These are phyloP conservation scores for Suillus subaureus DNA, from an alignment of 768 basidiomycete genomes.

Conservation along the genomic window DNA sequence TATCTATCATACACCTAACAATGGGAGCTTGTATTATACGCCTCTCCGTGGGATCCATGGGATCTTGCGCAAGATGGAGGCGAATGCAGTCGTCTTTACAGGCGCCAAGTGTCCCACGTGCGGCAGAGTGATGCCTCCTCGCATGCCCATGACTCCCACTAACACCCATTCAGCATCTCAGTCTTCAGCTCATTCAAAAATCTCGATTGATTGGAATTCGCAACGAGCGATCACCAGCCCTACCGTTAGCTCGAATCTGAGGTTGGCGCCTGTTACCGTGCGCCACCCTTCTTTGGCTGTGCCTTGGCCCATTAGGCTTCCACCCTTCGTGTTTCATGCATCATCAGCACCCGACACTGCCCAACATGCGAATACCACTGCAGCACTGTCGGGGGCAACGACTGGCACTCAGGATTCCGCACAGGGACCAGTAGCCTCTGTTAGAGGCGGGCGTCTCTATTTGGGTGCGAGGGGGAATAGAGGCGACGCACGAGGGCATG, in stretches of 20 bases:
- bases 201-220: not conserved
- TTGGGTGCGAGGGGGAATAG: not conserved
- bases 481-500: not conserved
- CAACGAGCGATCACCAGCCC: conserved; percentile 9
- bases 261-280: conserved; percentile 9
- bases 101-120: conserved; percentile 11
- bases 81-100: not conserved
- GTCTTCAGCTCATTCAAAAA: not conserved
- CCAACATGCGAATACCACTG: not conserved
- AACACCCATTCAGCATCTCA: not conserved
- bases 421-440: not conserved
- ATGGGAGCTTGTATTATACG: conserved; percentile 5
- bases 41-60: conserved; percentile 8
- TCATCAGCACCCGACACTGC: not conserved
- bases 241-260: conserved; percentile 18
- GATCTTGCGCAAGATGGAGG: not conserved
- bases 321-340: not conserved
- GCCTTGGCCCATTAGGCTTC: not conserved
- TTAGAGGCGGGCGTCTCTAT: not conserved
- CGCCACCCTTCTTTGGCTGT: not conserved
- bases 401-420: not conserved
- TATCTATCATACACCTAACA: conserved; percentile 14
- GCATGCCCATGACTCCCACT: not conserved
- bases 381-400: too few relatives aligned
- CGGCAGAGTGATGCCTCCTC: conserved; percentile 8